Evolutionary conservation across 2,329 filamentous ascomycete species (phyloP).

Genomic region (Elsinoe necatrix): DNA sequence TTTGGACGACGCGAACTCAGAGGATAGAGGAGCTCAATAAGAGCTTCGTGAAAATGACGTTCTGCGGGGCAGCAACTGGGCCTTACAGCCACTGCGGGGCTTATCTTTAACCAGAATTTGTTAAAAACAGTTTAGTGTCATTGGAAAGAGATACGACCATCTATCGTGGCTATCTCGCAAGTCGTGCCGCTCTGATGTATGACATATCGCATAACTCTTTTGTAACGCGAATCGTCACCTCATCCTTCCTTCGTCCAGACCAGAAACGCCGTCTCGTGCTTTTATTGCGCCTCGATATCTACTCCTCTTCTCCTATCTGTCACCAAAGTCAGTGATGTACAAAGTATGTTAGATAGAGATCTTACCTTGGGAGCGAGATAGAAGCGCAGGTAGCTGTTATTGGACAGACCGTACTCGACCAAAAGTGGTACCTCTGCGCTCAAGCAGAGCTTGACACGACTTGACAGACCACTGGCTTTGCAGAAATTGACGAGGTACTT

Average conservation of each 20-base stretch:
- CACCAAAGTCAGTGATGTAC: conserved; percentile 30
- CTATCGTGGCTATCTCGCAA: conserved; percentile 2
- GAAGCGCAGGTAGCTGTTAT: conserved; percentile 87
- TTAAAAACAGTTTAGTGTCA: conserved; percentile 7
- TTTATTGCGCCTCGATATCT: conserved; percentile 21
- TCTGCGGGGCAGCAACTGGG: neutral
- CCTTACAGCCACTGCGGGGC: neutral
- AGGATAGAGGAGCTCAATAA: neutral
- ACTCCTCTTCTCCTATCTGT: conserved; percentile 64
- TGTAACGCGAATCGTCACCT: neutral
- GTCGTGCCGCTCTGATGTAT: neutral
- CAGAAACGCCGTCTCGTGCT: conserved; percentile 16
- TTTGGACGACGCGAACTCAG: neutral
- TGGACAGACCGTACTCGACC: conserved; percentile 78
- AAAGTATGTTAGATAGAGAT: conserved; percentile 13
- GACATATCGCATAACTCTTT: conserved; percentile 13
- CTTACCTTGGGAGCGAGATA: conserved; percentile 95
- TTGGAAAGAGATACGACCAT: conserved; percentile 4
- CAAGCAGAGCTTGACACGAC: conserved; percentile 79
- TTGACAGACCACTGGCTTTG: conserved; percentile 83
- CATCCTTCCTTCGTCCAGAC: neutral
- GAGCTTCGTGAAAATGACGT: conserved; percentile 3
- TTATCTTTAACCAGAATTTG: conserved; percentile 4
- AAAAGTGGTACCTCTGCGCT: conserved; percentile 93
- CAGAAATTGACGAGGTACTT: conserved; percentile 99